Percentiles rank a stretch among this genome's conserved stretches.
phyloP scores from a whole-genome alignment of 2,329 filamentous ascomycete species.

The Colletotrichum graminicola region DNA sequence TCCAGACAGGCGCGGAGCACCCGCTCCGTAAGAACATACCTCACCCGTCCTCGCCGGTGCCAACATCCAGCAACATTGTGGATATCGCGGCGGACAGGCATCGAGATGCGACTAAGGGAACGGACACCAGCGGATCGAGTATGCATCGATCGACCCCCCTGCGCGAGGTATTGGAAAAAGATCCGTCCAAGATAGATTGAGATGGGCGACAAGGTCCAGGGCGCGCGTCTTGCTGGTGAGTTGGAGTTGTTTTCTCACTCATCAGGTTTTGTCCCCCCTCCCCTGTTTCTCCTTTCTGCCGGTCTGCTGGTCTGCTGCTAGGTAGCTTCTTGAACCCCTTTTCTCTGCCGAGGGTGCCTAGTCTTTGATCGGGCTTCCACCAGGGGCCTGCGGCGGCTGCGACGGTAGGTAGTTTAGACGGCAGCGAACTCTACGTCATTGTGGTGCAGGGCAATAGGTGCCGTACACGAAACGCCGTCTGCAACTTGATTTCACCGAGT shows the following conservation, averaged over 20 bases:
- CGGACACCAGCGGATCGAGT: not conserved
- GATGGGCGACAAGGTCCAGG: not conserved
- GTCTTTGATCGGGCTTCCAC: not conserved
- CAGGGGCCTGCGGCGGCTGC: not conserved
- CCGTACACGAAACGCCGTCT: not conserved
- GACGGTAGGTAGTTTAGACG: not conserved
- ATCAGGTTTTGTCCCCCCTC: not conserved
- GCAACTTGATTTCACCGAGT: not conserved
- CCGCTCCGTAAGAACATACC: not conserved
- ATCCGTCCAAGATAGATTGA: not conserved
- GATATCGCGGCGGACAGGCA: not conserved
- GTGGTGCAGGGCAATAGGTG: not conserved
- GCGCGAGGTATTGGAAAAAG: not conserved
- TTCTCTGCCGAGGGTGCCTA: not conserved
- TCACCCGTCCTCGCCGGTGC: not conserved
- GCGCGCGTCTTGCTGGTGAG: not conserved
- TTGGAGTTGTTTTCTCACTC: not conserved
- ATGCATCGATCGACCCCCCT: not conserved
- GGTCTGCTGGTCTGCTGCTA: not conserved
- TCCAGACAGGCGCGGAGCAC: not conserved
- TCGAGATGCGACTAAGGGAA: not conserved
- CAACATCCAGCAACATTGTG: not conserved
- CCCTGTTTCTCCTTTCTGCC: not conserved
- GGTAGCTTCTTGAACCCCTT: not conserved
- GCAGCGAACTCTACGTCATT: conserved; percentile 1